These are phyloP conservation scores for Sonneratia caseolaris DNA, from an alignment of 345 rosid genomes.

Conservation along the genomic window DNA sequence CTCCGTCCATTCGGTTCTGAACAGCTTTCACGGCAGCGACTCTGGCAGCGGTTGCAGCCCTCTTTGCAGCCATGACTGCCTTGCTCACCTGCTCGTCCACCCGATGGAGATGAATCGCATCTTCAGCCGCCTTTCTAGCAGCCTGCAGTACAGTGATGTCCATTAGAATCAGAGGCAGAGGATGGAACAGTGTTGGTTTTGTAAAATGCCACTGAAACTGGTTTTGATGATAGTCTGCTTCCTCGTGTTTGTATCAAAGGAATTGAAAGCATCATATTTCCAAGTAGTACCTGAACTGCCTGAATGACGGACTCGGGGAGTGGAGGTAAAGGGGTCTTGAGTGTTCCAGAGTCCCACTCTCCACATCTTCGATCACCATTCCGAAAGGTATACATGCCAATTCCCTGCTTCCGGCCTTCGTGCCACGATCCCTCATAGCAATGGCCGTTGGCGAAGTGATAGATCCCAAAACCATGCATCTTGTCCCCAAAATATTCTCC, in stretches of 20 bases:
- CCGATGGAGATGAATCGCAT: constrained; percentile 38
- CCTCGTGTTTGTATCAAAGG: too few species aligned
- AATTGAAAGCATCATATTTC: not conserved
- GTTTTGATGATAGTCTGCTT: too few species aligned
- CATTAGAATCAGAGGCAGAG: not conserved
- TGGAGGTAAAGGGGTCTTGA: constrained; percentile 34
- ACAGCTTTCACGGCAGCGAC: constrained; percentile 92
- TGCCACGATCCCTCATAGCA: constrained; percentile 96
- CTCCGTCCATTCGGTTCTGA: constrained; percentile 79
- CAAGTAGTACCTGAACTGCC: constrained; percentile 67
- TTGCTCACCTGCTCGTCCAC: constrained; percentile 77
- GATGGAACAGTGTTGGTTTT: too few species aligned
- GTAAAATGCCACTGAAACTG: too few species aligned
- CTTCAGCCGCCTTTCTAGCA: constrained; percentile 63
- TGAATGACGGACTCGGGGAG: constrained; percentile 31
- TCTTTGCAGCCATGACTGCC: constrained; percentile 61
- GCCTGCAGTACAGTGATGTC: constrained; percentile 27
- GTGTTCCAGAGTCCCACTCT: constrained; percentile 70
- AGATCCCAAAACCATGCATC: constrained; percentile 84
- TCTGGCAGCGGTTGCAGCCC: constrained; percentile 92
- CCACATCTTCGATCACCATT: constrained; percentile 54
- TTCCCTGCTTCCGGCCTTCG: constrained; percentile 87
- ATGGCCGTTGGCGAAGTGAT: constrained; percentile 86
- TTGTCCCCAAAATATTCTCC: constrained; percentile 95
- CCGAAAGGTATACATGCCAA: constrained; percentile 68